These are phyloP conservation scores for Moesziomyces sp. DNA, from an alignment of 1,284 basidiomycete genomes.

Conservation along the genomic window DNA sequence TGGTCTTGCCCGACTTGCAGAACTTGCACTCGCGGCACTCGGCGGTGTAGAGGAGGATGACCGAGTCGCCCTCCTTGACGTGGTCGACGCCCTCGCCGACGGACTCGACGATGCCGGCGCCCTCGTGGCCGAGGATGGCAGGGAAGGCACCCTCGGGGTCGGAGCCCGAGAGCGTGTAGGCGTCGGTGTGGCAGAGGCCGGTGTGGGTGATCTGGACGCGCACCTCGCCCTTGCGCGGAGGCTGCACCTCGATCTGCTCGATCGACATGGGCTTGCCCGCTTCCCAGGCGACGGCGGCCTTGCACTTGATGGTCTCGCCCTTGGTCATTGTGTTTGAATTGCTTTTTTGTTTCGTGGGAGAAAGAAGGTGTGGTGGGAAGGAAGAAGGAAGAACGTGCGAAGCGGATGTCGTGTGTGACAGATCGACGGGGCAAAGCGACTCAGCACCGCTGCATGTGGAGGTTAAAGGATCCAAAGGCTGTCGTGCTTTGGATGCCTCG, in stretches of 20 bases:
- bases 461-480: background rate
- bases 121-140: slow-evolving; percentile 78
- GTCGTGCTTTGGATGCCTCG: slow-evolving; percentile 4
- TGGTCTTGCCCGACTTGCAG: slow-evolving; percentile 98
- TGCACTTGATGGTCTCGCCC: slow-evolving; percentile 64
- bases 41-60: slow-evolving; percentile 76
- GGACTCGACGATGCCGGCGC: slow-evolving; percentile 78
- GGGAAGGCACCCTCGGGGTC: slow-evolving; percentile 98
- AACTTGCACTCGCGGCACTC: slow-evolving; percentile 72
- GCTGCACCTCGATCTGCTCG: slow-evolving; percentile 92
- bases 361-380: background rate
- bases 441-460: slow-evolving; percentile 1
- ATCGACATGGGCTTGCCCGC: slow-evolving; percentile 88
- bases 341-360: background rate
- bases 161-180: slow-evolving; percentile 94
- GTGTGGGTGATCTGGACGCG: slow-evolving; percentile 90
- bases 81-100: slow-evolving; percentile 90
- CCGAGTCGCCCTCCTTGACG: slow-evolving; percentile 77
- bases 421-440: background rate
- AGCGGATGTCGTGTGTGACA: slow-evolving; percentile 34
- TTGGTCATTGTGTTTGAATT: slow-evolving; percentile 32
- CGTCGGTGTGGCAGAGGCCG: slow-evolving; percentile 98
- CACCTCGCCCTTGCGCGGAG: slow-evolving; percentile 90
- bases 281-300: slow-evolving; percentile 93
- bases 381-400: slow-evolving; percentile 8